Evolutionary conservation across 257 asterid genomes (phyloP).

Genomic region (Solanum pinnatisectum): DNA sequence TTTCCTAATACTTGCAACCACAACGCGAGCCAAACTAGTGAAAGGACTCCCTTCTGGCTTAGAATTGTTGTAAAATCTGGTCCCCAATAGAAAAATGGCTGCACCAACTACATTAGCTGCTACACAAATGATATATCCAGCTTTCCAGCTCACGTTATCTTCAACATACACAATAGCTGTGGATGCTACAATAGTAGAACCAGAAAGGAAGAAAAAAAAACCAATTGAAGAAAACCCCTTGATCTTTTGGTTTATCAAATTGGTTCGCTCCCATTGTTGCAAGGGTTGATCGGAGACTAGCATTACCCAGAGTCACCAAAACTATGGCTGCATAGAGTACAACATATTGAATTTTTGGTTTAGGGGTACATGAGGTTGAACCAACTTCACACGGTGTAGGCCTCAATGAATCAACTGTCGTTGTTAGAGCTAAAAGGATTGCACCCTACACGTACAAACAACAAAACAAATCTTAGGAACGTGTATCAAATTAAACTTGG

Average conservation of each 20-base stretch:
- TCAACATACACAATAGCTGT: slow-evolving; percentile 35
- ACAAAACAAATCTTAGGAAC: no score
- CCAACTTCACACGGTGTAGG: slow-evolving; percentile 18
- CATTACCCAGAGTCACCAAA: slow-evolving; percentile 17
- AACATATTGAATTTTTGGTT: slow-evolving; percentile 19
- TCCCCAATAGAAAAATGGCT: slow-evolving; percentile 26
- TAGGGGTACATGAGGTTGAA: slow-evolving; percentile 11
- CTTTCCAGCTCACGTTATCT: slow-evolving; percentile 37
- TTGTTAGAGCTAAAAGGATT: slow-evolving; percentile 21
- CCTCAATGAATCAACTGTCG: slow-evolving; percentile 20
- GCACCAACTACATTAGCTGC: slow-evolving; percentile 16
- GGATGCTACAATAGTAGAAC: background rate
- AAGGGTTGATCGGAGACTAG: slow-evolving; percentile 27
- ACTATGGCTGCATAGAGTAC: slow-evolving; percentile 20
- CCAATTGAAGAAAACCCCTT: slow-evolving; percentile 32
- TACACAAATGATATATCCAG: slow-evolving; percentile 20
- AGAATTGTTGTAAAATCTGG: slow-evolving; percentile 4
- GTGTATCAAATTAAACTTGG: no score
- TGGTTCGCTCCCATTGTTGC: slow-evolving; percentile 50
- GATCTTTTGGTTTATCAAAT: slow-evolving; percentile 15
- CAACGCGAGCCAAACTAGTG: background rate
- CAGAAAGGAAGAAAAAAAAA: slow-evolving; percentile 18
- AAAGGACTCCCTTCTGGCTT: slow-evolving; percentile 15
- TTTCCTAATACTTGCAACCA: slow-evolving; percentile 11
- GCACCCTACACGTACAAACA: slow-evolving; percentile 19